phyloP scores from a whole-genome alignment of 1,284 basidiomycete species.

The Leccinum pachyderme region DNA sequence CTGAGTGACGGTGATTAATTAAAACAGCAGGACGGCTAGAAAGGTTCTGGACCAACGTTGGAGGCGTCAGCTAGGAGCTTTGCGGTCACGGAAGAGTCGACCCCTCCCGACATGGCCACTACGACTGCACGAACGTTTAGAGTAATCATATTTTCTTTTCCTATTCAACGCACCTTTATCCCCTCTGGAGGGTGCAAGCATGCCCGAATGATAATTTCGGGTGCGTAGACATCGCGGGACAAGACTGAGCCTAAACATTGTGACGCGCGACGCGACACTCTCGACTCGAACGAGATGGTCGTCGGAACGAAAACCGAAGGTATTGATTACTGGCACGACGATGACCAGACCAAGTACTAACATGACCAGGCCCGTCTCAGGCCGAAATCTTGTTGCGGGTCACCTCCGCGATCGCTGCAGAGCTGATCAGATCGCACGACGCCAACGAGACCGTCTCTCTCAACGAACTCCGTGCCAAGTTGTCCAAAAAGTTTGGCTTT shows the following conservation, averaged over 20 bases:
- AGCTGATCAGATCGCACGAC: slow-evolving; percentile 90
- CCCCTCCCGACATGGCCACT: slow-evolving; percentile 94
- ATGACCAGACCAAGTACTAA: background rate
- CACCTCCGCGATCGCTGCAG: slow-evolving; percentile 92
- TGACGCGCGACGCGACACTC: slow-evolving; percentile 10
- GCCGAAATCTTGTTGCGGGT: slow-evolving; percentile 89
- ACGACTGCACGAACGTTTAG: slow-evolving; percentile 53
- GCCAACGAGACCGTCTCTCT: slow-evolving; percentile 76
- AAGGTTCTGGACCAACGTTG: slow-evolving; percentile 40
- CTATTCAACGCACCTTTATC: slow-evolving; percentile 24
- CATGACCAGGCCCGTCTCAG: slow-evolving; percentile 68
- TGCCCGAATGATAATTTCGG: slow-evolving; percentile 18
- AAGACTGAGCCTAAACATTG: slow-evolving; percentile 17
- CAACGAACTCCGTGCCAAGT: slow-evolving; percentile 82
- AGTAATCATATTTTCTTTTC: background rate
- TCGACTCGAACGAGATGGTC: slow-evolving; percentile 33
- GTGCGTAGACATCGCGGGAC: slow-evolving; percentile 14
- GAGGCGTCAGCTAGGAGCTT: slow-evolving; percentile 59
- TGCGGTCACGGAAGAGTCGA: slow-evolving; percentile 89
- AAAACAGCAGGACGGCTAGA: background rate
- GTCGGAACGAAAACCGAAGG: slow-evolving; percentile 44
- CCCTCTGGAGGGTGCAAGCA: slow-evolving; percentile 22
- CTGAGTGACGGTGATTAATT: slow-evolving; percentile 34
- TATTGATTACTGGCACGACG: slow-evolving; percentile 1
- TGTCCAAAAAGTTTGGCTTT: slow-evolving; percentile 89